Percentiles rank a stretch among this genome's conserved stretches.
Conservation (phyloP, 1,139 yeast genomes). For the Pichia sp. region DNA sequence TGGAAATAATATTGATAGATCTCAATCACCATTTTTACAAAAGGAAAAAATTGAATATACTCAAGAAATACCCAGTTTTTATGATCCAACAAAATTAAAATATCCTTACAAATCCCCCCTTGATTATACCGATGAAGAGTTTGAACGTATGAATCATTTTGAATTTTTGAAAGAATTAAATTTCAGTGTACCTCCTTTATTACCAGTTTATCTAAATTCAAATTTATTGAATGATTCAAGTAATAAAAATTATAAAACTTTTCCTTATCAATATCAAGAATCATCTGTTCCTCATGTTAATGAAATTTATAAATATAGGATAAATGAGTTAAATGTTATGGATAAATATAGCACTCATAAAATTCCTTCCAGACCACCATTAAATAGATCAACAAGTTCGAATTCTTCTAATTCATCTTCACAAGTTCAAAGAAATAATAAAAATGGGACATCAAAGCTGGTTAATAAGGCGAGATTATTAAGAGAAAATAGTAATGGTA, state of each 20-base stretch:
- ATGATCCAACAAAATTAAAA: conserved; percentile 24
- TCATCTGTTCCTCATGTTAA: conserved; percentile 25
- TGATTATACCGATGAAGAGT: conserved; percentile 28
- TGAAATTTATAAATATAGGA: conserved; percentile 28
- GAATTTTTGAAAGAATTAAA: conserved; percentile 26
- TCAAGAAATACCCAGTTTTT: conserved; percentile 27
- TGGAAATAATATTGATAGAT: conserved; percentile 7
- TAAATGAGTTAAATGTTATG: conserved; percentile 29
- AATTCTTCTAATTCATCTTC: conserved; percentile 16
- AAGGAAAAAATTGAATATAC: conserved; percentile 18
- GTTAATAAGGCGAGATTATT: conserved; percentile 8
- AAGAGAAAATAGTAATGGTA: conserved; percentile 11
- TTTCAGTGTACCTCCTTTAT: conserved; percentile 51
- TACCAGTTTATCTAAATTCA: conserved; percentile 56
- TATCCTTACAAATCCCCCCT: conserved; percentile 29
- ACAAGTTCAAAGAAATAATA: not conserved
- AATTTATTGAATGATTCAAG: conserved; percentile 44
- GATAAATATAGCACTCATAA: conserved; percentile 26
- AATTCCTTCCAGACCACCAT: conserved; percentile 17
- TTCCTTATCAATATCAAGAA: conserved; percentile 27
- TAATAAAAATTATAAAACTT: conserved; percentile 25
- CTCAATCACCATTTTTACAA: conserved; percentile 9
- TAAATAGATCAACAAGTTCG: conserved; percentile 16
- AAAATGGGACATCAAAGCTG: not conserved
- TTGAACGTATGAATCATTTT: conserved; percentile 28